Evolutionary conservation across 805 yeast genomes (phyloP).

Genomic region (Teunomyces tritomae): DNA sequence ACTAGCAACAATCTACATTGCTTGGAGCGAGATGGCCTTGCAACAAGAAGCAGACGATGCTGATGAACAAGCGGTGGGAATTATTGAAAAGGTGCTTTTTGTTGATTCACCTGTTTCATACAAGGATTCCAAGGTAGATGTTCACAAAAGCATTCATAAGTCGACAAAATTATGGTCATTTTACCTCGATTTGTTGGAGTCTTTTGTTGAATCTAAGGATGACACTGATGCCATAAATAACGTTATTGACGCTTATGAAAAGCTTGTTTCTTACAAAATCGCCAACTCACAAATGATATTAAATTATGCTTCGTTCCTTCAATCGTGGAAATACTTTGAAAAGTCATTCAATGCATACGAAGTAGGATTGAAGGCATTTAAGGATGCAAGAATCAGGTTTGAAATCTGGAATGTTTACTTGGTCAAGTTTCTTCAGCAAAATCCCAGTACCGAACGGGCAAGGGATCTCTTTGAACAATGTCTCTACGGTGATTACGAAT

Average conservation of each 20-base stretch:
- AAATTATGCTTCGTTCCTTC: slow-evolving; percentile 62
- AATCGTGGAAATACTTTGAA: slow-evolving; percentile 44
- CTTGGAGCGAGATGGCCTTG: slow-evolving; percentile 71
- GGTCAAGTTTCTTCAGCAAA: slow-evolving; percentile 40
- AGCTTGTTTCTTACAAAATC: slow-evolving; percentile 46
- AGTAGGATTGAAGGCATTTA: slow-evolving; percentile 59
- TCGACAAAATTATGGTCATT: slow-evolving; percentile 68
- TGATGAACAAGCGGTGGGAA: slow-evolving; percentile 32
- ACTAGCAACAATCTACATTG: slow-evolving; percentile 64
- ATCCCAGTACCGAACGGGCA: slow-evolving; percentile 29
- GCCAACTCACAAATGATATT: slow-evolving; percentile 68
- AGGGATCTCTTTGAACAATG: slow-evolving; percentile 77
- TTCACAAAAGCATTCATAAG: slow-evolving; percentile 46
- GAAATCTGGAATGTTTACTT: slow-evolving; percentile 75
- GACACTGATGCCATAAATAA: slow-evolving; percentile 14
- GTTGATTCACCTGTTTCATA: neutral
- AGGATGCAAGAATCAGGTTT: slow-evolving; percentile 50
- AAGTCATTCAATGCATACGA: slow-evolving; percentile 64
- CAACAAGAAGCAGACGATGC: slow-evolving; percentile 40
- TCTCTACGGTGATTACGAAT: slow-evolving; percentile 25
- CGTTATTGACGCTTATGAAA: slow-evolving; percentile 24
- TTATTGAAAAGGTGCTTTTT: slow-evolving; percentile 29
- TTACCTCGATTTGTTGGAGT: slow-evolving; percentile 69
- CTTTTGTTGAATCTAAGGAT: slow-evolving; percentile 42
- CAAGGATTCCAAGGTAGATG: neutral